Base-by-base conservation (phyloP, 495 filamentous ascomycete genomes). In the Lasiosphaeris hirsuta region DNA sequence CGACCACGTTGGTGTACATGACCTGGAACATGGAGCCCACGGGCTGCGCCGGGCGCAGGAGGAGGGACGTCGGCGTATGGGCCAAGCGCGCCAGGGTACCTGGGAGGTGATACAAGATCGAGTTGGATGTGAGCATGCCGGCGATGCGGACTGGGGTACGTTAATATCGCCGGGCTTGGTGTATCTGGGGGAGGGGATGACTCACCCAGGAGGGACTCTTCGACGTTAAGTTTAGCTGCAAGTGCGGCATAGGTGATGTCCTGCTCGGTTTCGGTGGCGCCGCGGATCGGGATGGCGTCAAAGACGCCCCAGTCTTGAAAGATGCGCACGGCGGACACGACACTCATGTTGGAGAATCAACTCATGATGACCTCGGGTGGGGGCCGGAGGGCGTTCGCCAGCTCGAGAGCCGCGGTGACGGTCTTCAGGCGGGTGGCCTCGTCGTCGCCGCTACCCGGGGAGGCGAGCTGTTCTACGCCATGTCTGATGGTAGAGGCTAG, bases 11-110 rank as follows among this genome's bases (percentile, higher is more conserved):
- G 37, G 65, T 69, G 59, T 57, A 66, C 43, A 96, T 73, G 1
- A 90, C 41, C 86, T 89, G 92, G 57, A 74, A 73, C 53, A 64
- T 67, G 39, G 57, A 56, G 4, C 51, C 59, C 53, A 71, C 62
- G 10, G 64, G 54, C 35, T 66, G 49, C 19, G 42, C 47, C 1
- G 53, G 19, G 39, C 54, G 61, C 6, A 68, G 64, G 4, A 62
- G 52, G 4, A 61, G 48, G 18, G 71, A 74, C 2, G 60, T 60
- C 0, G 67, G 66, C 3, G 71, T 72, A 51, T 74, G 71, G 8
- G 61, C 51, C 17, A 74, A 57, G 36, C 56, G 54, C 36, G 46
- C 44, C 9, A 58, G 44, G 7, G 49, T 10, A 1, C 58, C 46
- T 15, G 55, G 41, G 33, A 49, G 17, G 43, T 62, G 60, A 2